Evolutionary conservation across 805 yeast genomes (phyloP).

Genomic region (Naumovozyma castellii): DNA sequence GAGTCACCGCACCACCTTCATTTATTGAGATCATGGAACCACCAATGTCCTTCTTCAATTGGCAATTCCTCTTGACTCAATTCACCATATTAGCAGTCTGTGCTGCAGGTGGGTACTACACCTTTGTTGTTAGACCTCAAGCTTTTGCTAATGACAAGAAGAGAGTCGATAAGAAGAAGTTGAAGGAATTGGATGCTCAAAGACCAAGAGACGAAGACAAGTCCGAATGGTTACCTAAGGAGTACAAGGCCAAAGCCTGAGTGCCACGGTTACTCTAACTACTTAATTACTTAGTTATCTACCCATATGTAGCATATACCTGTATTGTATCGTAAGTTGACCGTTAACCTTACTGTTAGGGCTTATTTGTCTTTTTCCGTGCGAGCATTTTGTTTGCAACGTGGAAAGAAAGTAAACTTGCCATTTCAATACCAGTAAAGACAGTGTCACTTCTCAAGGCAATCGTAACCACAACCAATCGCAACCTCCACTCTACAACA

Average conservation of each 20-base stretch:
- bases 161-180: neutral
- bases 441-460: no score
- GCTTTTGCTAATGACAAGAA: neutral
- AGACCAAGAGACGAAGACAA: neutral
- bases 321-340: no score
- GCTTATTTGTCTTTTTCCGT: no score
- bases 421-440: neutral
- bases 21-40: constrained; percentile 52
- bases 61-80: constrained; percentile 59
- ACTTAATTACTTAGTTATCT: neutral
- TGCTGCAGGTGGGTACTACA: constrained; percentile 41
- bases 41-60: constrained; percentile 61
- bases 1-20: constrained; percentile 49
- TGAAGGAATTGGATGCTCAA: neutral
- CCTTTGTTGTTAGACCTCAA: constrained; percentile 3
- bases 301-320: neutral
- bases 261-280: no score
- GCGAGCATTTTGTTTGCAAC: no score
- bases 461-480: no score
- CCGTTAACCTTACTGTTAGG: no score
- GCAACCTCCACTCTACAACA: no score
- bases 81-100: constrained; percentile 41
- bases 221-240: constrained; percentile 5
- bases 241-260: constrained; percentile 5
- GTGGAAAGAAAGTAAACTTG: no score